Evolutionary conservation across 148 eudicot species (phyloP).

Genomic region (Spergularia marina): DNA sequence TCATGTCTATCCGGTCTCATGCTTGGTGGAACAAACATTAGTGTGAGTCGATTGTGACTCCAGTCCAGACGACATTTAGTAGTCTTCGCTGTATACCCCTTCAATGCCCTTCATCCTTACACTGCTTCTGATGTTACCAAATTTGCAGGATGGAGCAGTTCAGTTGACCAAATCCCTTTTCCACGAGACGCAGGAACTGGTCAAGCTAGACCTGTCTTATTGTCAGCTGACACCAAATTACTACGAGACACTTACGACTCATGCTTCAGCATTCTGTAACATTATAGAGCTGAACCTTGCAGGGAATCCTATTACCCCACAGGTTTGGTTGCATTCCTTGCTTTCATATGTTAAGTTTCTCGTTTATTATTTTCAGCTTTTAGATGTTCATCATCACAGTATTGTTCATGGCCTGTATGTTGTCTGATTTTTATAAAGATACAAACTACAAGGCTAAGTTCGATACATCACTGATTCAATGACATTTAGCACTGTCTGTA

Average conservation of each 20-base stretch:
- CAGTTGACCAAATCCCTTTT: conserved; percentile 61
- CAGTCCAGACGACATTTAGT: conserved; percentile 2
- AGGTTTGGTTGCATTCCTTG: conserved; percentile 43
- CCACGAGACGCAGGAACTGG: conserved; percentile 53
- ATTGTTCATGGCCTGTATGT: no score
- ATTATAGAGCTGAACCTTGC: conserved; percentile 72
- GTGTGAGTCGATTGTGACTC: conserved; percentile 49
- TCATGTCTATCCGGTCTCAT: conserved; percentile 63
- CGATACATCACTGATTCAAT: no score
- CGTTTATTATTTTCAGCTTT: neutral
- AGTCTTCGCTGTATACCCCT: neutral
- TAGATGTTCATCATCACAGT: neutral
- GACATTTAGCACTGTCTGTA: no score
- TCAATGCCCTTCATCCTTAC: neutral
- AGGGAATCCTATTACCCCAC: conserved; percentile 64
- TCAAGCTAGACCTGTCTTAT: conserved; percentile 71
- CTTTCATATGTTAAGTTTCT: neutral
- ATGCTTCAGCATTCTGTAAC: conserved; percentile 42
- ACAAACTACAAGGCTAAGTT: no score
- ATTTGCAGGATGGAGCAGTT: conserved; percentile 67
- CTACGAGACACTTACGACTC: conserved; percentile 38
- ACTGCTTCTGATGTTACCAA: neutral
- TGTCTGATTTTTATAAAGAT: no score
- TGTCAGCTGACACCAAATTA: conserved; percentile 62
- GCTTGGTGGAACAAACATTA: conserved; percentile 69